A percentile compares a stretch with the other conserved stretches of the same genome.
These are phyloP conservation scores for Solanum piurae DNA, from an alignment of 257 asterid species.

Conservation along the genomic window DNA sequence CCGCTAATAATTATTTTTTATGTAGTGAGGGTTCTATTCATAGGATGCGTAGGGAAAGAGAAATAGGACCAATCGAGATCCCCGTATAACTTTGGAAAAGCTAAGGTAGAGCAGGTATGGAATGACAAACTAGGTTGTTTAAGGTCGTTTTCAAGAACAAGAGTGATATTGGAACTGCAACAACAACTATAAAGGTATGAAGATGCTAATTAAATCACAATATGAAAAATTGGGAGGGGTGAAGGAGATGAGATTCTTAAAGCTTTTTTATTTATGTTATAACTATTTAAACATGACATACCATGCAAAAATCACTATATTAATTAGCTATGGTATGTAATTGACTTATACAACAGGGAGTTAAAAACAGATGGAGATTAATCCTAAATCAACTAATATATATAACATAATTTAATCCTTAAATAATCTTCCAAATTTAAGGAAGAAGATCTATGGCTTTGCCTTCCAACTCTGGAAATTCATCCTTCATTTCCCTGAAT, in stretches of 20 bases:
- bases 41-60: not conserved
- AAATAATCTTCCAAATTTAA: constrained; percentile 28
- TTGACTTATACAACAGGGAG: not conserved
- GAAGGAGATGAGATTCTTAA: not conserved
- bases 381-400: not conserved
- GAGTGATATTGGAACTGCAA: not conserved
- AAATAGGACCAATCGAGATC: not conserved
- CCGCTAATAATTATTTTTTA: too few species aligned
- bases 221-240: not conserved
- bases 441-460: constrained; percentile 23
- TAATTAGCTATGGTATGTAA: not conserved
- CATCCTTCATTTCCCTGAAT: constrained; percentile 24
- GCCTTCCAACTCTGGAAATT: constrained; percentile 25
- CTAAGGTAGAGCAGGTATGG: not conserved
- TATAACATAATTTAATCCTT: not conserved
- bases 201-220: not conserved
- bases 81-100: not conserved
- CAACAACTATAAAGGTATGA: not conserved
- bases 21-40: too few species aligned
- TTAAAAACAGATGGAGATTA: not conserved
- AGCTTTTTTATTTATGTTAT: not conserved
- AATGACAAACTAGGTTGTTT: not conserved
- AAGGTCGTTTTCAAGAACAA: not conserved
- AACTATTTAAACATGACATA: not conserved
- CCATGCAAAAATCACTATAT: not conserved